Evolutionary conservation across 2,329 filamentous ascomycete species (phyloP).

Genomic region (Pseudocercospora eumusae): DNA sequence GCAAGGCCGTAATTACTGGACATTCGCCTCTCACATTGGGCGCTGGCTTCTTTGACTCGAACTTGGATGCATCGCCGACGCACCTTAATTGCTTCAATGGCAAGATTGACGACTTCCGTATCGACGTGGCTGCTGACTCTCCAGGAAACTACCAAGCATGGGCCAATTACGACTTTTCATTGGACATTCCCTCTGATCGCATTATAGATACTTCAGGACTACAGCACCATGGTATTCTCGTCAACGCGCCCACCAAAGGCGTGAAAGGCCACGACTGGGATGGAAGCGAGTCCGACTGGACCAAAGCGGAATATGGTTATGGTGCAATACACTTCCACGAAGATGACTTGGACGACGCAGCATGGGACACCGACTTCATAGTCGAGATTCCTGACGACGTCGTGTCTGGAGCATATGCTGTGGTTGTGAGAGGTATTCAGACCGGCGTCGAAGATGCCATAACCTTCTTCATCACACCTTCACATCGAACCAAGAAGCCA

Average conservation of each 20-base stretch:
- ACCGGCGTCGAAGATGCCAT: conserved; percentile 3
- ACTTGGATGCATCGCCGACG: not conserved
- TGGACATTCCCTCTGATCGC: not conserved
- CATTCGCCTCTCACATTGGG: not conserved
- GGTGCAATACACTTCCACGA: conserved; percentile 12
- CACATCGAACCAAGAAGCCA: no score
- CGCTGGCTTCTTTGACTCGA: not conserved
- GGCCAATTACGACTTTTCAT: conserved; percentile 9
- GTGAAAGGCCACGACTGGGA: conserved; percentile 14
- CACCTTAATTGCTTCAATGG: conserved; percentile 9
- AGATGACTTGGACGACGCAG: conserved; percentile 9
- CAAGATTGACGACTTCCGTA: conserved; percentile 8
- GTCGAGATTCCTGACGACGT: conserved; percentile 1
- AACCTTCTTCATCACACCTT: conserved; percentile 10
- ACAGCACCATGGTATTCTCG: not conserved
- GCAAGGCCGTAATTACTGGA: not conserved
- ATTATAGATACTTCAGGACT: conserved; percentile 10
- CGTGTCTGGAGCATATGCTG: conserved; percentile 11
- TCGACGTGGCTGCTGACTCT: not conserved
- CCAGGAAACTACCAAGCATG: not conserved
- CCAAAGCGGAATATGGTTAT: conserved; percentile 10
- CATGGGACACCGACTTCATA: conserved; percentile 3
- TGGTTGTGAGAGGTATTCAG: not conserved
- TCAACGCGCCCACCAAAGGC: conserved; percentile 5
- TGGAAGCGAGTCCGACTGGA: conserved; percentile 8